Conservation (phyloP, 2,329 filamentous ascomycete species). For the Colletotrichum sp. region DNA sequence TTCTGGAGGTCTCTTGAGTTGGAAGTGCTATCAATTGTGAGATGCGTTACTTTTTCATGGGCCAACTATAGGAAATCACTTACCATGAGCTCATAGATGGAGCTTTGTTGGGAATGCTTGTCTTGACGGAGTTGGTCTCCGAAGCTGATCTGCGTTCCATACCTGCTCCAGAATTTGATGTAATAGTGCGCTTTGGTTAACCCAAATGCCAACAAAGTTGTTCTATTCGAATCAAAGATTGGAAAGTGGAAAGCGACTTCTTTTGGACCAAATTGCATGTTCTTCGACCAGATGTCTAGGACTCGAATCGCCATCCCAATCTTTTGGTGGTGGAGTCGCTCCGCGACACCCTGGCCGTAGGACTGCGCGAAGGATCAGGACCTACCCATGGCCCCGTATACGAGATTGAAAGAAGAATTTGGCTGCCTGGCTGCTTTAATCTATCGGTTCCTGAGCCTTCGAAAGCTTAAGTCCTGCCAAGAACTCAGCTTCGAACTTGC, state of each 20-base stretch:
- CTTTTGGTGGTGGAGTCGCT: background rate
- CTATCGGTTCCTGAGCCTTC: background rate
- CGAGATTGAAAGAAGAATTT: rapidly evolving
- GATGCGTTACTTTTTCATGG: background rate
- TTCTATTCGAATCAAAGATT: background rate
- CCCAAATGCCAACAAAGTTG: rapidly evolving
- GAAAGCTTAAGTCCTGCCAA: background rate
- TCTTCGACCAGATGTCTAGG: too few relatives aligned
- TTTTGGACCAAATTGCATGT: background rate
- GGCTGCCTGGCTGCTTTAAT: background rate
- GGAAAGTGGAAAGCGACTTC: rapidly evolving
- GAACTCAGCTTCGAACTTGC: background rate
- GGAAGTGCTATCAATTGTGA: rapidly evolving
- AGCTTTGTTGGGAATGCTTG: background rate
- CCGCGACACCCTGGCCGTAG: background rate
- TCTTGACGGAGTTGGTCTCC: background rate
- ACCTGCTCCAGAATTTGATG: rapidly evolving
- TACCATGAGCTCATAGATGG: background rate
- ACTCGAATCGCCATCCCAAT: background rate
- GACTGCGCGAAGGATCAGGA: slow-evolving; percentile 5
- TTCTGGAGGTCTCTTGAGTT: rapidly evolving
- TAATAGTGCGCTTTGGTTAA: rapidly evolving
- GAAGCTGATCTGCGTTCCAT: background rate
- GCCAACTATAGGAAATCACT: too few relatives aligned
- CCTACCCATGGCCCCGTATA: background rate